These are phyloP conservation scores for Lachnellula arida DNA, from an alignment of 2,329 filamentous ascomycete genomes.

Conservation along the genomic window DNA sequence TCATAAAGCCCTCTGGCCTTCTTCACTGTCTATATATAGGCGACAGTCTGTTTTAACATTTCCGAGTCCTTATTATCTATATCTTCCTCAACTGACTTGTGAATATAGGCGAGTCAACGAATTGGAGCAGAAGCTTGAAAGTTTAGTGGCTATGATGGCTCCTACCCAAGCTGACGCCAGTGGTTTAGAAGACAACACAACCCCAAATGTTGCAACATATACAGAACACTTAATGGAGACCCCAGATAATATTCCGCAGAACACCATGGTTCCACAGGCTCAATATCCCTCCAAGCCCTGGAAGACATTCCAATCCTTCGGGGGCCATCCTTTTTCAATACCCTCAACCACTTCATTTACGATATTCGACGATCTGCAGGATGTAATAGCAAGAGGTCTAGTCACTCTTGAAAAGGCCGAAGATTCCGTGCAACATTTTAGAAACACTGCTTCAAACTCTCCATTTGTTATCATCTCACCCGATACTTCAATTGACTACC, in stretches of 20 bases:
- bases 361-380: conserved; percentile 33
- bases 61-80: too few relatives aligned
- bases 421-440: background rate
- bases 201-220: background rate
- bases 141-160: conserved; percentile 5
- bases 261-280: background rate
- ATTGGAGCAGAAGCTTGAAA: conserved; percentile 23
- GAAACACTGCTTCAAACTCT: background rate
- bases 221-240: background rate
- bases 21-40: too few relatives aligned
- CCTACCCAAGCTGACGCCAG: conserved; percentile 38
- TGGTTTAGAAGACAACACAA: conserved; percentile 47
- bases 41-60: too few relatives aligned
- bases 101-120: conserved; percentile 16
- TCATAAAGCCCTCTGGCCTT: too few relatives aligned
- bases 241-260: background rate
- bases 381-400: background rate
- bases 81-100: background rate
- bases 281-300: background rate
- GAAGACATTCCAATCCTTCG: background rate
- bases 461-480: conserved; percentile 19
- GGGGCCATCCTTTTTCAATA: background rate
- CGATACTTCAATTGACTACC: conserved; percentile 43
- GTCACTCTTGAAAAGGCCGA: conserved; percentile 3
- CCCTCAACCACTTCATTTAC: background rate